Evolutionary conservation across 2,329 filamentous ascomycete species (phyloP).

Genomic region (Elsinoe necatrix): DNA sequence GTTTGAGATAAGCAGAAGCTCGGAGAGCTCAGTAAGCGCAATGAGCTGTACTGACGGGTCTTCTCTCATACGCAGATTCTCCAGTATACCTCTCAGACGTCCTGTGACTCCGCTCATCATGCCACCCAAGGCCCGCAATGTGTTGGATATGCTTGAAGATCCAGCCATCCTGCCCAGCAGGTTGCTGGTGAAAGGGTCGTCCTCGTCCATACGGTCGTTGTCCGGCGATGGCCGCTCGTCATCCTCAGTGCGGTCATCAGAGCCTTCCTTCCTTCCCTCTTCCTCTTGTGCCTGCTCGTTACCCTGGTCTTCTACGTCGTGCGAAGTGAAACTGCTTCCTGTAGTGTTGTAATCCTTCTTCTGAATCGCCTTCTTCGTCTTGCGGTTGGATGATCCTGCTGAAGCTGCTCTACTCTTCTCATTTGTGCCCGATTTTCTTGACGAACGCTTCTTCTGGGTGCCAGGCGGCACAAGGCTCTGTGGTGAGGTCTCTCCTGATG

Average conservation of each 20-base stretch:
- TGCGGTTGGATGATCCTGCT: slow-evolving; percentile 22
- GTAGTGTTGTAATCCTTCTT: slow-evolving; percentile 23
- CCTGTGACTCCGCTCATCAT: slow-evolving; percentile 82
- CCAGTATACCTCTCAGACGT: slow-evolving; percentile 57
- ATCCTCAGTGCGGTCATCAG: slow-evolving; percentile 51
- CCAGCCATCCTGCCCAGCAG: slow-evolving; percentile 58
- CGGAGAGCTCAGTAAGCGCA: slow-evolving; percentile 84
- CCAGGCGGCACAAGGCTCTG: slow-evolving; percentile 54
- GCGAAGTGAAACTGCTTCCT: not conserved
- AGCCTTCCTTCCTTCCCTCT: not conserved
- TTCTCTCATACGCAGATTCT: slow-evolving; percentile 66
- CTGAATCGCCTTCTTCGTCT: slow-evolving; percentile 28
- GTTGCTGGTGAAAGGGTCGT: slow-evolving; percentile 52
- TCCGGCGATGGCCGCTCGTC: slow-evolving; percentile 51
- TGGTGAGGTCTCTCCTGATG: slow-evolving; percentile 53
- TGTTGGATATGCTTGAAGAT: slow-evolving; percentile 61
- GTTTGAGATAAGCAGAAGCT: slow-evolving; percentile 87
- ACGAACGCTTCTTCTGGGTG: slow-evolving; percentile 41
- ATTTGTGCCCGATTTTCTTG: not conserved
- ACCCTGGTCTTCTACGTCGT: slow-evolving; percentile 29
- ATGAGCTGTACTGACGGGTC: slow-evolving; percentile 83
- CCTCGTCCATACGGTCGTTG: slow-evolving; percentile 46
- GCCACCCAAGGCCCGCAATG: slow-evolving; percentile 76
- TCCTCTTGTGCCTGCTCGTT: slow-evolving; percentile 27
- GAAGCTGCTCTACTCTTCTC: slow-evolving; percentile 21